A percentile compares a stretch with the other conserved stretches of the same genome.
Evolutionary conservation across 176 grass and related monocot species (phyloP).

Genomic region (Zizania latifolia): DNA sequence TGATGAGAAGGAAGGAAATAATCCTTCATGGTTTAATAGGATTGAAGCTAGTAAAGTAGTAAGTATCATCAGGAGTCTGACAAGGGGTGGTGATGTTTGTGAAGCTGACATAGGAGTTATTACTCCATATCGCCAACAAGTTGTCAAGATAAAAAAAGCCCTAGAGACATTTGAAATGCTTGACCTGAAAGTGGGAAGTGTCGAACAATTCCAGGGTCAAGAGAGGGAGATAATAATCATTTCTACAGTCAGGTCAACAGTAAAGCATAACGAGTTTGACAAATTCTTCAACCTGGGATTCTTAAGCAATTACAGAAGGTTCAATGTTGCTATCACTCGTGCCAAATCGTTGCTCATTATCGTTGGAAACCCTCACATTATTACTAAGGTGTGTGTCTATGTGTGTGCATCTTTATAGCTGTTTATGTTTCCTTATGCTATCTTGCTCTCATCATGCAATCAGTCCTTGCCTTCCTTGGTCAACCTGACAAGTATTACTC

Average conservation of each 20-base stretch:
- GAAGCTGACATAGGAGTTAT: slow-evolving; percentile 82
- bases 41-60: slow-evolving; percentile 91
- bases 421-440: background rate
- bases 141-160: slow-evolving; percentile 68
- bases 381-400: slow-evolving; percentile 61
- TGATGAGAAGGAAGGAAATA: slow-evolving; percentile 94
- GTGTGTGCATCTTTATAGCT: background rate
- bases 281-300: slow-evolving; percentile 83
- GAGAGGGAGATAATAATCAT: slow-evolving; percentile 90
- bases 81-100: slow-evolving; percentile 27
- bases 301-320: slow-evolving; percentile 69
- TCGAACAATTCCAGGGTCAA: slow-evolving; percentile 94
- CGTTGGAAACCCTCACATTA: slow-evolving; percentile 85
- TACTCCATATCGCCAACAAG: slow-evolving; percentile 89
- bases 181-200: slow-evolving; percentile 77
- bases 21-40: slow-evolving; percentile 95
- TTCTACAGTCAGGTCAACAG: slow-evolving; percentile 87
- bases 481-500: slow-evolving; percentile 5
- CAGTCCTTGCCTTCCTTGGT: slow-evolving; percentile 15
- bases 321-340: slow-evolving; percentile 89
- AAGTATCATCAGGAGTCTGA: slow-evolving; percentile 70
- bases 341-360: slow-evolving; percentile 83
- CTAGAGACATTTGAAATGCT: slow-evolving; percentile 69
- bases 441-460: background rate
- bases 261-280: slow-evolving; percentile 83